These are phyloP conservation scores for Paspalum vaginatum DNA, from an alignment of 176 grass and related monocot species.

Conservation along the genomic window DNA sequence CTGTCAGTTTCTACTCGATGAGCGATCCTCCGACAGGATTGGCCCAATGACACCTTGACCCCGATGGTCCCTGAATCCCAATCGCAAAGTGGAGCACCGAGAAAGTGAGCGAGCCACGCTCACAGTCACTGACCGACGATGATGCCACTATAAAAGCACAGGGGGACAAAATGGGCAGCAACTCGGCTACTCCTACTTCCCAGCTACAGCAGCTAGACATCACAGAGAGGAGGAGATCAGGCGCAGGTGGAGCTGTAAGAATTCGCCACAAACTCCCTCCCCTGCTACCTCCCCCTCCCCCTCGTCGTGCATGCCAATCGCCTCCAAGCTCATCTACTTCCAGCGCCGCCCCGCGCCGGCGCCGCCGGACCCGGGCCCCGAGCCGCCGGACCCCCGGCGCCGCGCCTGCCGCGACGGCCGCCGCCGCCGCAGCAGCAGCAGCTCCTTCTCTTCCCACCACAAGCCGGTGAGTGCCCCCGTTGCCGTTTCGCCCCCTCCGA, in stretches of 20 bases:
- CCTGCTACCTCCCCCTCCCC: not conserved
- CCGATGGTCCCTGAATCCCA: too few relatives aligned
- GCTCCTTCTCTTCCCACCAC: slow-evolving; percentile 39
- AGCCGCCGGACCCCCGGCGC: slow-evolving; percentile 7
- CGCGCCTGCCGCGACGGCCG: not conserved
- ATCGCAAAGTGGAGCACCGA: too few relatives aligned
- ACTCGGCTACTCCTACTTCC: too few relatives aligned
- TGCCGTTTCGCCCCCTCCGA: not conserved
- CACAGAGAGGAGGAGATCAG: not conserved
- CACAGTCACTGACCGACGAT: too few relatives aligned
- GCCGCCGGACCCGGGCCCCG: slow-evolving; percentile 37
- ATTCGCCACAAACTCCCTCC: not conserved
- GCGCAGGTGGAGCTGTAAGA: slow-evolving; percentile 21
- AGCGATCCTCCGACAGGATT: too few relatives aligned
- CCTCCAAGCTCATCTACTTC: slow-evolving; percentile 62
- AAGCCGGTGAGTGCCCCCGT: slow-evolving; percentile 35
- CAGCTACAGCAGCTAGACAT: too few relatives aligned
- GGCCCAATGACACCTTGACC: too few relatives aligned
- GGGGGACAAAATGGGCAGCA: too few relatives aligned
- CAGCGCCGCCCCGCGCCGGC: slow-evolving; percentile 51
- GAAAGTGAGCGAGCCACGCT: too few relatives aligned
- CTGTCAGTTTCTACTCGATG: too few relatives aligned
- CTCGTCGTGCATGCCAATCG: slow-evolving; percentile 49
- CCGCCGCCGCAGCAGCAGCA: not conserved
- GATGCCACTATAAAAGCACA: too few relatives aligned